A percentile compares a stretch with the other conserved stretches of the same genome.
phyloP scores from a whole-genome alignment of 352 stramenopile genomes.

The Elongisporangium anandrum region DNA sequence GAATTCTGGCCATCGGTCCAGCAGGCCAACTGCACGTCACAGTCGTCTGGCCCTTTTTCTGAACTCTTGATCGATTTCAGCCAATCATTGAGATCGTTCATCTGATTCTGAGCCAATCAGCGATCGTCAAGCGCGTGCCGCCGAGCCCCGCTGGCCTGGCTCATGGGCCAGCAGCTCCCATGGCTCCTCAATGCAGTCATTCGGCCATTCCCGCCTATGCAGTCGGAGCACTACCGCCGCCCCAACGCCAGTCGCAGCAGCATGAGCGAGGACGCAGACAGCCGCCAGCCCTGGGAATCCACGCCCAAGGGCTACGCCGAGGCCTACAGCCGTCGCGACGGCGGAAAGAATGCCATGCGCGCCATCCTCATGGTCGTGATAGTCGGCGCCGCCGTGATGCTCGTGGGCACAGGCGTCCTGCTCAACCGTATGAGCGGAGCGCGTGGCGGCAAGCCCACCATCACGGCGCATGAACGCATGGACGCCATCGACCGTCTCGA shows the following conservation, averaged over 20 bases:
- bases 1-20: neutral
- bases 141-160: no score
- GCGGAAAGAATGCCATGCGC: neutral
- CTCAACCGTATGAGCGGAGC: neutral
- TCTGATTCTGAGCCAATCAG: neutral
- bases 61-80: neutral
- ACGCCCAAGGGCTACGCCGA: neutral
- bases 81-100: neutral
- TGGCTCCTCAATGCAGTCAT: neutral
- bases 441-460: neutral
- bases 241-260: neutral
- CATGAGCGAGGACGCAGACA: neutral
- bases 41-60: neutral
- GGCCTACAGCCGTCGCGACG: neutral
- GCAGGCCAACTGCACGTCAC: neutral
- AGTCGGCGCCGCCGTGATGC: neutral
- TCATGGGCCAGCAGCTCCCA: no score
- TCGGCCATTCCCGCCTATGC: neutral
- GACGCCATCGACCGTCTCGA: neutral
- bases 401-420: neutral
- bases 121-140: neutral
- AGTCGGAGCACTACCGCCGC: neutral
- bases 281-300: neutral
- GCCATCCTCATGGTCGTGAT: neutral
- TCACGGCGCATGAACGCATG: neutral